Percentiles rank a stretch among this genome's conserved stretches.
Evolutionary conservation across 208 protist species (phyloP).

Genomic region (Trypanosoma rangeli): DNA sequence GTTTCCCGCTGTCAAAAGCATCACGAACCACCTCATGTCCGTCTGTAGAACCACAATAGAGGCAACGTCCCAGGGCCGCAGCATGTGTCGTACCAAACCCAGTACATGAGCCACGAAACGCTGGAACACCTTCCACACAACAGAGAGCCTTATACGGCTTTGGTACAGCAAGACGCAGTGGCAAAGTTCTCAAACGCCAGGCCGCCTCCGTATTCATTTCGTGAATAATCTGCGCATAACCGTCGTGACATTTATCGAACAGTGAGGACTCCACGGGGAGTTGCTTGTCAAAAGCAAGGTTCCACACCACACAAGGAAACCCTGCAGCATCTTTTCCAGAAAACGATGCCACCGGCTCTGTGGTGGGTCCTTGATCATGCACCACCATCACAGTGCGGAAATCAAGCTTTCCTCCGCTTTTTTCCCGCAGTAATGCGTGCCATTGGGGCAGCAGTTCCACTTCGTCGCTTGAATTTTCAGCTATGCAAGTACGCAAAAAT

Average conservation of each 20-base stretch:
- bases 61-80: slow-evolving; percentile 36
- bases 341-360: slow-evolving; percentile 48
- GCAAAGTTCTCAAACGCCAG: slow-evolving; percentile 40
- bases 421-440: slow-evolving; percentile 43
- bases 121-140: slow-evolving; percentile 57
- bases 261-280: slow-evolving; percentile 32
- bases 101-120: slow-evolving; percentile 68
- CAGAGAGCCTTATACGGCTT: slow-evolving; percentile 59
- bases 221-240: slow-evolving; percentile 61
- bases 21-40: slow-evolving; percentile 54
- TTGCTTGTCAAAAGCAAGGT: slow-evolving; percentile 30
- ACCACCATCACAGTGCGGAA: slow-evolving; percentile 78
- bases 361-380: slow-evolving; percentile 63
- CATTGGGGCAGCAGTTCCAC: slow-evolving; percentile 58
- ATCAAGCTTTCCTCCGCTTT: slow-evolving; percentile 40
- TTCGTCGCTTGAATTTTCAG: slow-evolving; percentile 64
- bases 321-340: slow-evolving; percentile 22
- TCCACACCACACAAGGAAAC: slow-evolving; percentile 34
- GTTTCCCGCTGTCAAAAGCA: slow-evolving; percentile 38
- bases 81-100: slow-evolving; percentile 72
- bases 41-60: slow-evolving; percentile 58
- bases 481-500: slow-evolving; percentile 76
- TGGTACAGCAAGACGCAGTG: slow-evolving; percentile 19
- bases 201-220: slow-evolving; percentile 58
- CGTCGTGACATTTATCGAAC: slow-evolving; percentile 71